Conservation (phyloP, 306 rosid species). For the Dryas drummondii region DNA sequence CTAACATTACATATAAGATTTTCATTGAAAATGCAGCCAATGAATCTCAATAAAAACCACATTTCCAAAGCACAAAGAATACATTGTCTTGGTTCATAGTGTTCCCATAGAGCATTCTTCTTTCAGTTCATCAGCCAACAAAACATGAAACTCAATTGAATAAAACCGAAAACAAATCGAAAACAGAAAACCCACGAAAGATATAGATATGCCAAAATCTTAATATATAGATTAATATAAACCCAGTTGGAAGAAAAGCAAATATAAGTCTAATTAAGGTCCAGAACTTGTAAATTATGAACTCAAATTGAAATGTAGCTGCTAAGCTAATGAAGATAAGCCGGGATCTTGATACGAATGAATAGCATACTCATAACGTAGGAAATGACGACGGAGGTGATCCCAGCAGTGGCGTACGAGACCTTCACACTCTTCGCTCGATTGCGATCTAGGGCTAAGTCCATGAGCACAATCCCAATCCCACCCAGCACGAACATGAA, state of each 20-base stretch:
- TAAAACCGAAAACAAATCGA: neutral
- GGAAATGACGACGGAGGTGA: conserved; percentile 57
- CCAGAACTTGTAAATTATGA: neutral
- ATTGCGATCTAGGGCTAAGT: conserved; percentile 81
- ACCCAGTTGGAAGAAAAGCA: neutral
- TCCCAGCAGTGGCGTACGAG: conserved; percentile 76
- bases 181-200: neutral
- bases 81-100: too few relatives aligned
- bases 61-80: too few relatives aligned
- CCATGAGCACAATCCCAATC: conserved; percentile 65
- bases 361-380: conserved; percentile 94
- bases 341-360: conserved; percentile 93
- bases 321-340: conserved; percentile 49
- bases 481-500: conserved; percentile 97
- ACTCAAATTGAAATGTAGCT: neutral
- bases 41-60: too few relatives aligned
- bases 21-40: neutral
- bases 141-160: neutral
- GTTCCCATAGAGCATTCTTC: neutral
- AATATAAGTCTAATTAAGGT: neutral
- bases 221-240: neutral
- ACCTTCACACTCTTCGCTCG: conserved; percentile 71
- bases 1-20: neutral
- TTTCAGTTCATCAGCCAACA: neutral
- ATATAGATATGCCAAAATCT: neutral